phyloP scores from a whole-genome alignment of 2,329 filamentous ascomycete genomes.

The Fusarium sp. region DNA sequence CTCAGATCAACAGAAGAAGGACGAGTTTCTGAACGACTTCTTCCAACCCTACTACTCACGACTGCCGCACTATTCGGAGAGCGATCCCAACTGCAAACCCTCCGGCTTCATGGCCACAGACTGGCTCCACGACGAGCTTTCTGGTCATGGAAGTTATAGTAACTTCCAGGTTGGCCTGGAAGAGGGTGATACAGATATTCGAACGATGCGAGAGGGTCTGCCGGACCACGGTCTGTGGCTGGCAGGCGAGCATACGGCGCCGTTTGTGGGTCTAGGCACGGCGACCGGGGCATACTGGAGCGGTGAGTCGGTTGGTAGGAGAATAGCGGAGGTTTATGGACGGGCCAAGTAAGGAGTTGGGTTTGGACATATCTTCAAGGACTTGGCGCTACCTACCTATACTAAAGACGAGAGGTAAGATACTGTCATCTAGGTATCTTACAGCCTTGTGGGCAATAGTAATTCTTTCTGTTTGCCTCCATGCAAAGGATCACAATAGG shows the following conservation, averaged over 20 bases:
- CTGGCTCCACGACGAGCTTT: conserved; percentile 84
- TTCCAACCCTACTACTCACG: conserved; percentile 84
- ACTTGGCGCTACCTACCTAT: not conserved
- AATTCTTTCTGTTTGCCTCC: not conserved
- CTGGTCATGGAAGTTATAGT: conserved; percentile 85
- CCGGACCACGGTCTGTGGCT: conserved; percentile 83
- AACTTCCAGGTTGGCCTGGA: conserved; percentile 86
- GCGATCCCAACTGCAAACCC: conserved; percentile 72
- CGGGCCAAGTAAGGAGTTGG: conserved; percentile 36
- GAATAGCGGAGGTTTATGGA: conserved; percentile 71
- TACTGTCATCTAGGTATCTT: not conserved
- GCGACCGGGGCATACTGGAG: conserved; percentile 94
- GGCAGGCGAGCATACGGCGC: conserved; percentile 91
- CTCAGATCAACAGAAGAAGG: conserved; percentile 62
- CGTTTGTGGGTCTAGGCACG: conserved; percentile 90
- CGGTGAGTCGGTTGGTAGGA: conserved; percentile 81
- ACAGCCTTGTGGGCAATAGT: not conserved
- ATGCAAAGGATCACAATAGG: not conserved
- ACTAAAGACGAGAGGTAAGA: too few species aligned
- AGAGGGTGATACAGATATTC: conserved; percentile 80
- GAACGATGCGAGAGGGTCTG: conserved; percentile 72
- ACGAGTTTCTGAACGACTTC: conserved; percentile 72
- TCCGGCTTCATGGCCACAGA: conserved; percentile 76
- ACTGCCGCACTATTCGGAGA: conserved; percentile 75
- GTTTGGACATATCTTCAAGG: conserved; percentile 1